These are phyloP conservation scores for Tylopilus sp. DNA, from an alignment of 768 basidiomycete genomes.

Conservation along the genomic window DNA sequence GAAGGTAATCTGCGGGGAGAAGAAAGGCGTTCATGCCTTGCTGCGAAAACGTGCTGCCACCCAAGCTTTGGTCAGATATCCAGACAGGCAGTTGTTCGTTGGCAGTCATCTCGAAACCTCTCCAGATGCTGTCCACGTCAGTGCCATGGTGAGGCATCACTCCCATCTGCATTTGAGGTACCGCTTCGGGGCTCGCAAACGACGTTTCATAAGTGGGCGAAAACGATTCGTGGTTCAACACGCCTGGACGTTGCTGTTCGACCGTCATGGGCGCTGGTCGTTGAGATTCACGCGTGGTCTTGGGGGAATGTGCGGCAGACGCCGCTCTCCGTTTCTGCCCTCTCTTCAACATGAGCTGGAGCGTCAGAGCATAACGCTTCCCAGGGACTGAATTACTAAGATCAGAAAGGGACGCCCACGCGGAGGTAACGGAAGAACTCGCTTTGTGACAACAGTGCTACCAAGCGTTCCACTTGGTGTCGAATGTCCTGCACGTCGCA, in stretches of 20 bases:
- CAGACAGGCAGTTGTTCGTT: constrained; percentile 80
- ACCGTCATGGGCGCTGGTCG: constrained; percentile 46
- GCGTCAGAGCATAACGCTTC: constrained; percentile 85
- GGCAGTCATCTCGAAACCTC: constrained; percentile 67
- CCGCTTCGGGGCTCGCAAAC: constrained; percentile 33
- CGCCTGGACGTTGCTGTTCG: constrained; percentile 39
- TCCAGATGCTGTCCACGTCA: constrained; percentile 67
- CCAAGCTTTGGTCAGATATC: constrained; percentile 81
- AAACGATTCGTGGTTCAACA: constrained; percentile 46
- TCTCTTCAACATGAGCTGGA: constrained; percentile 86
- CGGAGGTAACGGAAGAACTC: constrained; percentile 24
- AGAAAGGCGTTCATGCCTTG: constrained; percentile 86
- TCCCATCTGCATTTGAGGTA: constrained; percentile 33
- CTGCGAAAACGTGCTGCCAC: constrained; percentile 71
- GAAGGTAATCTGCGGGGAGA: constrained; percentile 70
- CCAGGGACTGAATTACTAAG: constrained; percentile 69
- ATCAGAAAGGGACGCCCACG: constrained; percentile 9
- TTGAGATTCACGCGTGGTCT: constrained; percentile 51
- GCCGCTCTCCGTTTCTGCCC: constrained; percentile 56
- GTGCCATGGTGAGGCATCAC: constrained; percentile 22
- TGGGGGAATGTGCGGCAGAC: constrained; percentile 61
- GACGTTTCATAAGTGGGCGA: constrained; percentile 54
- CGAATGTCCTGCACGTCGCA: constrained; percentile 75
- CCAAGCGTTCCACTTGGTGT: constrained; percentile 73
- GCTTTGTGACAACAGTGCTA: constrained; percentile 77